A percentile compares a stretch with the other conserved stretches of the same genome.
Conservation (phyloP, 2,329 filamentous ascomycete species). For the Fonsecaea nubica region DNA sequence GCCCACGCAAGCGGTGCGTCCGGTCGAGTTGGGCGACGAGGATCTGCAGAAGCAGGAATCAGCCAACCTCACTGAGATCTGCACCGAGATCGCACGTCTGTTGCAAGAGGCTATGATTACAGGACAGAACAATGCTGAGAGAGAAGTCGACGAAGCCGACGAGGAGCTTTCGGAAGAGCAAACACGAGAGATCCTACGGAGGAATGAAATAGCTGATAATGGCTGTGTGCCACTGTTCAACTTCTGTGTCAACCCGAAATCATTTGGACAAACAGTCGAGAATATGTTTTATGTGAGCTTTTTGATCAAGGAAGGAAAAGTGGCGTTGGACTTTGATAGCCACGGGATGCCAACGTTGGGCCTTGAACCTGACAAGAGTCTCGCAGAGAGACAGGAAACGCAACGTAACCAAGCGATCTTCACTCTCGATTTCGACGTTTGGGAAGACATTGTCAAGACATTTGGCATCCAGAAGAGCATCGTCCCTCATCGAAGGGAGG, state of each 20-base stretch:
- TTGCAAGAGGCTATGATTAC: constrained; percentile 57
- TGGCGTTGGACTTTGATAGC: constrained; percentile 75
- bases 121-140: constrained; percentile 51
- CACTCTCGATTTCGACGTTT: constrained; percentile 82
- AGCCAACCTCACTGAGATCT: constrained; percentile 79
- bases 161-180: constrained; percentile 49
- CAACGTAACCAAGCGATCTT: constrained; percentile 83
- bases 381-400: constrained; percentile 53
- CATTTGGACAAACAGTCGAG: constrained; percentile 93
- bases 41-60: constrained; percentile 79
- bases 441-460: constrained; percentile 76
- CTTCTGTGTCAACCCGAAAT: constrained; percentile 87
- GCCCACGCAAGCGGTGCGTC: constrained; percentile 71
- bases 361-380: constrained; percentile 53
- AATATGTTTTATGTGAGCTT: constrained; percentile 98
- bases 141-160: constrained; percentile 40
- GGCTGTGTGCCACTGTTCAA: constrained; percentile 80
- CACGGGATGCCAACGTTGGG: constrained; percentile 75
- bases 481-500: constrained; percentile 79
- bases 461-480: constrained; percentile 80
- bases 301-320: constrained; percentile 82
- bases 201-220: constrained; percentile 69
- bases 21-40: constrained; percentile 75
- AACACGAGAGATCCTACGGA: constrained; percentile 63
- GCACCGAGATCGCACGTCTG: constrained; percentile 72